Evolutionary conservation across 2,329 filamentous ascomycete genomes (phyloP), one percentile per base, ranked within the genome.

Genomic region (Pyrenochaeta sp.): DNA sequence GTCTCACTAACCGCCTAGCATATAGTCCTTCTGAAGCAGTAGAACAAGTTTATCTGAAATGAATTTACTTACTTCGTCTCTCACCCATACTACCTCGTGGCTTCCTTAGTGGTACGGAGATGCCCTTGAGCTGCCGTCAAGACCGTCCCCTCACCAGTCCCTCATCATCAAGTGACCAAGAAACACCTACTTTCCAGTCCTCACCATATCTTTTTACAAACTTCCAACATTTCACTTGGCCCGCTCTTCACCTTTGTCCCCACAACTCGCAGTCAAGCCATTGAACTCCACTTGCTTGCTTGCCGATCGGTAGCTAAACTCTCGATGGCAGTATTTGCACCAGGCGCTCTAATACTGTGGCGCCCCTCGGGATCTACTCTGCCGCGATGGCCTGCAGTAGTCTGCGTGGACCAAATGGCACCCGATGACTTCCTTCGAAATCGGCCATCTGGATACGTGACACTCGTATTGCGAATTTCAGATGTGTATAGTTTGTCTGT

Each of bases 321-420:
- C 22, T 17, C 17, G 0, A 43, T 26, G 24, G 22, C 28, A 15
- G 28, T 18, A 1, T 19, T 23, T 1, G 23, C 44, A 0, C 45
- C 51, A 9, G 58, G 60, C 2, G 30, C 20, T 1, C 53, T 58
- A 2, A 22, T 58, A 3, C 42, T 52, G 7, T 57, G 55, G n/a
- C 42, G 17, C 22, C 22, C 32, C 4, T 27, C 32, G 1, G 39
- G 11, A 6, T 44, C 37, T 6, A n/a, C 14, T 3, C 19, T 26
- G 6, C 44, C 46, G 2, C 24, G 40, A 21, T 62, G 58, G 51
- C 59, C 60, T 1, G 61, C 47, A 7, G 19, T 65, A 1, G 30
- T 63, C 0, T 61, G 58, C 9, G 47, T 52, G 2, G 53, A 65
- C 6, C 45, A 64, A 3, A 35, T 59, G 27, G 52, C 51, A 1